Evolutionary conservation across 2,329 filamentous ascomycete species (phyloP).

Genomic region (Chalaropsis ovoidea): DNA sequence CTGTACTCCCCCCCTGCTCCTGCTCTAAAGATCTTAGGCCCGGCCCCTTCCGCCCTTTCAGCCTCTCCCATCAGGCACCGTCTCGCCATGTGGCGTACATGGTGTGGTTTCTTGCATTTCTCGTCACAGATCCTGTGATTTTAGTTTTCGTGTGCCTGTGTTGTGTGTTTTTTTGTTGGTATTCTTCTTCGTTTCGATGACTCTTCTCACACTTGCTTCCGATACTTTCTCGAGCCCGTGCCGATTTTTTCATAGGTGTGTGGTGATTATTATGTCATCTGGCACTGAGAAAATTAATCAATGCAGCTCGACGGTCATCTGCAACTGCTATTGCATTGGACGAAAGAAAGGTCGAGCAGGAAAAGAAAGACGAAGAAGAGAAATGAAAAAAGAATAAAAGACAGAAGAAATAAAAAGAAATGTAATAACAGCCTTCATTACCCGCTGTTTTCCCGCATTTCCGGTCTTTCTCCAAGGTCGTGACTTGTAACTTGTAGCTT

Average conservation of each 20-base stretch:
- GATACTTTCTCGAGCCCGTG: constrained; percentile 2
- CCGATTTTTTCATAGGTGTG: background rate
- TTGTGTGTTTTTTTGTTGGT: background rate
- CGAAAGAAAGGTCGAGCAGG: background rate
- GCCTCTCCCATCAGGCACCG: constrained; percentile 8
- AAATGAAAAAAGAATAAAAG: background rate
- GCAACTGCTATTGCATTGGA: background rate
- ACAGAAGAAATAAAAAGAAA: background rate
- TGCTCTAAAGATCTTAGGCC: background rate
- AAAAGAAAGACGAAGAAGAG: background rate
- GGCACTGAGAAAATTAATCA: constrained; percentile 10
- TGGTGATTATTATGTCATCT: constrained; percentile 13
- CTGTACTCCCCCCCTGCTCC: background rate
- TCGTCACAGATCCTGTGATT: constrained; percentile 15
- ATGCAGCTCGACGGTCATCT: background rate
- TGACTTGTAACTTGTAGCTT: background rate
- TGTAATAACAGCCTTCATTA: background rate
- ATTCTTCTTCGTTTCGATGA: background rate
- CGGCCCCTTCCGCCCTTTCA: constrained; percentile 11
- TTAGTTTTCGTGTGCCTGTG: background rate
- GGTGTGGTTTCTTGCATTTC: constrained; percentile 14
- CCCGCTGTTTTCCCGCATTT: background rate
- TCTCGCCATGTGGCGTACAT: constrained; percentile 14
- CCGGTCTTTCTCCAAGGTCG: background rate
- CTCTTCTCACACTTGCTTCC: background rate